Conservation (phyloP, 306 rosid species). For the Trichosanthes cucumerina region DNA sequence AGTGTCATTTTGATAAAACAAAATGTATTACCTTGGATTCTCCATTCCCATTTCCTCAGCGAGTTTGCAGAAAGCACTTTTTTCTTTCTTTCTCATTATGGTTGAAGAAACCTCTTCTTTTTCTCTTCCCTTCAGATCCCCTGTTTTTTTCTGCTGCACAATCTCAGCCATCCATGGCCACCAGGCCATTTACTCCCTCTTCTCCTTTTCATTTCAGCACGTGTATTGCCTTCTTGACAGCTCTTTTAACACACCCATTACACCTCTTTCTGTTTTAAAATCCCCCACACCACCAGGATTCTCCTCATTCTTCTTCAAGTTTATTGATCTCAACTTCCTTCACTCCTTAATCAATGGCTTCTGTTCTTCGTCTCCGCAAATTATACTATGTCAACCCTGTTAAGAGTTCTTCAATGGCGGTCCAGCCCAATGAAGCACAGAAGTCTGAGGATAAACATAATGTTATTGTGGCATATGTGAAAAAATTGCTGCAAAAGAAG, state of each 20-base stretch:
- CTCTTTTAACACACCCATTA: conserved; percentile 6
- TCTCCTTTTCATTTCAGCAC: conserved; percentile 17
- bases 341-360: conserved; percentile 25
- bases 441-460: conserved; percentile 5
- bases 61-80: neutral
- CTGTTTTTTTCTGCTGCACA: conserved; percentile 6
- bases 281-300: conserved; percentile 13
- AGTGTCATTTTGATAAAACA: conserved; percentile 16
- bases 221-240: conserved; percentile 15
- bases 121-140: neutral
- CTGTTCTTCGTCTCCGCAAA: conserved; percentile 29
- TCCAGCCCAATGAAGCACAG: conserved; percentile 15
- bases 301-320: conserved; percentile 8
- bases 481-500: neutral
- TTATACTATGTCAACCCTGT: conserved; percentile 20
- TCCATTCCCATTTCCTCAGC: neutral
- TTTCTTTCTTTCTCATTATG: neutral
- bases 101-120: neutral
- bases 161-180: conserved; percentile 1
- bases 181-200: conserved; percentile 4
- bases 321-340: neutral
- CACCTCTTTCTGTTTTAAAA: neutral
- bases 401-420: conserved; percentile 20
- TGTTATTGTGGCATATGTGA: neutral
- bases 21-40: neutral